phyloP scores from a whole-genome alignment of 176 grass and related monocot species.

The Puya raimondii region DNA sequence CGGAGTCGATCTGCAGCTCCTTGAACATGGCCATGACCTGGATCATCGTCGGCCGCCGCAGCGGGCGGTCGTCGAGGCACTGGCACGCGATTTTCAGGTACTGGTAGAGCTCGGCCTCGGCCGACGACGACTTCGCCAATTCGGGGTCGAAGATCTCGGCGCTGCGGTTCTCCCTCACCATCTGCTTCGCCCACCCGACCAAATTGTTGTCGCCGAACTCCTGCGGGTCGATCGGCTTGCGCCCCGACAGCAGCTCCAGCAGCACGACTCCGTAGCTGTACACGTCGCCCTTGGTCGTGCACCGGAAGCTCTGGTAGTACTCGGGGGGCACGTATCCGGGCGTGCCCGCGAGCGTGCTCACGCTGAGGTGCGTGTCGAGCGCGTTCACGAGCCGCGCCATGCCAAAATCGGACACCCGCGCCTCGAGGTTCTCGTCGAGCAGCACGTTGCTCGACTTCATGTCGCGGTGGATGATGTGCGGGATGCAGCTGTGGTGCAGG shows the following conservation, averaged over 20 bases:
- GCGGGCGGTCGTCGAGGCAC: conserved; percentile 71
- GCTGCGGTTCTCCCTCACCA: conserved; percentile 68
- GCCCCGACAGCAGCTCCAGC: conserved; percentile 88
- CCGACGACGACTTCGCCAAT: conserved; percentile 37
- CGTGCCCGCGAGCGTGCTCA: conserved; percentile 89
- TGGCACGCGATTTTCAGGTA: conserved; percentile 84
- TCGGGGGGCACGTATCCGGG: conserved; percentile 95
- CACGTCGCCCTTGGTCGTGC: conserved; percentile 89
- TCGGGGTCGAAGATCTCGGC: conserved; percentile 66
- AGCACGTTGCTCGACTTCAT: conserved; percentile 99
- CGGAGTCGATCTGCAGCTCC: conserved; percentile 65
- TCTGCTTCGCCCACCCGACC: conserved; percentile 90
- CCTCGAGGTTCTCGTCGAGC: conserved; percentile 65
- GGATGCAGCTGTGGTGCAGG: conserved; percentile 96
- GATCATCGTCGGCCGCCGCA: conserved; percentile 79
- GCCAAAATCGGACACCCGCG: conserved; percentile 81
- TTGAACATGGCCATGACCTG: conserved; percentile 99
- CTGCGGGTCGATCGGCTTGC: conserved; percentile 76
- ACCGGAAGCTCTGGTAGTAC: conserved; percentile 94
- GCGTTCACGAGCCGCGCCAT: conserved; percentile 91
- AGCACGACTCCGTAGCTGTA: conserved; percentile 95
- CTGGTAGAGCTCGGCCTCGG: conserved; percentile 50
- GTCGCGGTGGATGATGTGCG: conserved; percentile 94
- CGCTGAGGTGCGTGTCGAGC: conserved; percentile 76
- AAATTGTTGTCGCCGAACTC: conserved; percentile 92